phyloP scores from a whole-genome alignment of 2,329 filamentous ascomycete species.

The Nemania diffusa region DNA sequence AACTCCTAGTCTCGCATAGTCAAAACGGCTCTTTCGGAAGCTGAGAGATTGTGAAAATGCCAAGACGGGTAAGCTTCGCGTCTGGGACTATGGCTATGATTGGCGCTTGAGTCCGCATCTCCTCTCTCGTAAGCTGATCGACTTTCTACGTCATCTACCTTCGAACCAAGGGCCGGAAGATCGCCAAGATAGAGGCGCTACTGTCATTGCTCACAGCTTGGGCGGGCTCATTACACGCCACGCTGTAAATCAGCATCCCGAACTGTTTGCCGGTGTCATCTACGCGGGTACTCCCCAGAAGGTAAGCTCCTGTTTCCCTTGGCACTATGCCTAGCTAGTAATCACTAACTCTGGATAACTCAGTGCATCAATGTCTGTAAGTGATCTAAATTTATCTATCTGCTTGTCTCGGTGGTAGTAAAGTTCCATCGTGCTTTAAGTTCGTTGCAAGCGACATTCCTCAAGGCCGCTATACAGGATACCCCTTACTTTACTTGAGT shows the following conservation, averaged over 20 bases:
- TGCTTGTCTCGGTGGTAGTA: neutral
- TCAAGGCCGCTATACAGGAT: neutral
- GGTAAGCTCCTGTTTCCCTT: slow-evolving; percentile 13
- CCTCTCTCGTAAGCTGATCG: slow-evolving; percentile 75
- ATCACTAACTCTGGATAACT: slow-evolving; percentile 10
- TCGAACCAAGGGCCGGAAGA: slow-evolving; percentile 72
- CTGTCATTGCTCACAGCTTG: slow-evolving; percentile 86
- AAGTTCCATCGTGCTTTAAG: neutral
- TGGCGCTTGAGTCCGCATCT: slow-evolving; percentile 88
- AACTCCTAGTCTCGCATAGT: slow-evolving; percentile 47
- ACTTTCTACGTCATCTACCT: slow-evolving; percentile 77
- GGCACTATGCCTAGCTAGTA: neutral
- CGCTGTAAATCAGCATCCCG: slow-evolving; percentile 84
- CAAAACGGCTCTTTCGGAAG: slow-evolving; percentile 81
- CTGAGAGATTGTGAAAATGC: slow-evolving; percentile 79
- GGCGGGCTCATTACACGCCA: slow-evolving; percentile 90
- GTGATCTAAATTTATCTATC: neutral
- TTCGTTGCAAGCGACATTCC: neutral
- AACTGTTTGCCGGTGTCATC: slow-evolving; percentile 85
- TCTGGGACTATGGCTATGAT: slow-evolving; percentile 95
- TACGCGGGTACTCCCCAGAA: slow-evolving; percentile 85
- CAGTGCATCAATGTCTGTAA: slow-evolving; percentile 77
- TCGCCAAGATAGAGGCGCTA: slow-evolving; percentile 71
- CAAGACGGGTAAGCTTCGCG: slow-evolving; percentile 74
- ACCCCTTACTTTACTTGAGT: neutral